Evolutionary conservation across 2,329 filamentous ascomycete species (phyloP).

Genomic region (Aspergillus arachidicola): DNA sequence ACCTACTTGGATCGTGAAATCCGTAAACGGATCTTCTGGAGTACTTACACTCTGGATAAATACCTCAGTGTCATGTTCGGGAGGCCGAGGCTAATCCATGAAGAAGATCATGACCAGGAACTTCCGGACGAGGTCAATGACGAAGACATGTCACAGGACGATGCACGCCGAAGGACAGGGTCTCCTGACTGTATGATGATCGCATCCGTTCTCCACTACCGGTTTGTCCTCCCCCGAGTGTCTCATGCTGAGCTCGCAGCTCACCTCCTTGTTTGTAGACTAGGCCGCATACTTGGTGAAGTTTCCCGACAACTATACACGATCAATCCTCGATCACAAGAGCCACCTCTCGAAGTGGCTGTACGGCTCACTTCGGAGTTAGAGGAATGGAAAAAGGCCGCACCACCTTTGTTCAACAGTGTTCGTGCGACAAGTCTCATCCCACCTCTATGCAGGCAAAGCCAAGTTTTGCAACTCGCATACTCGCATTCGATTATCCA

Average conservation of each 20-base stretch:
- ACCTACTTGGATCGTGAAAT: constrained; percentile 51
- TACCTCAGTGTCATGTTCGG: constrained; percentile 67
- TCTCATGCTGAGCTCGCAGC: neutral
- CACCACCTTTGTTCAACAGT: constrained; percentile 40
- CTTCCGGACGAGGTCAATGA: constrained; percentile 61
- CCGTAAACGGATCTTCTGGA: constrained; percentile 64
- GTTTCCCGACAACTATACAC: constrained; percentile 50
- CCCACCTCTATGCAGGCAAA: constrained; percentile 41
- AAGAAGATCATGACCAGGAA: constrained; percentile 65
- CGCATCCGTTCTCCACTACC: constrained; percentile 42
- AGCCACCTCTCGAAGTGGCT: constrained; percentile 36
- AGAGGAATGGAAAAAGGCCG: constrained; percentile 40
- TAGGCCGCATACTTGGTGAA: constrained; percentile 55
- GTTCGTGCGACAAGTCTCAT: constrained; percentile 40
- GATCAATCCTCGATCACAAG: constrained; percentile 33
- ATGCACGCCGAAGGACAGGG: constrained; percentile 38
- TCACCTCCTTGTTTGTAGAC: constrained; percentile 29
- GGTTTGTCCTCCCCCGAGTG: constrained; percentile 22
- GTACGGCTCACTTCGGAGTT: constrained; percentile 37
- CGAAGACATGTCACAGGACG: constrained; percentile 54
- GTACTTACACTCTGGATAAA: constrained; percentile 63
- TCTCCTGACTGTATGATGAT: constrained; percentile 44
- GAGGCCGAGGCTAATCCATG: constrained; percentile 61
- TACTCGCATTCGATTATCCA: constrained; percentile 45
- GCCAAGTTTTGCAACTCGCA: constrained; percentile 42